Conservation (phyloP, 2,329 filamentous ascomycete genomes). For the Talaromyces atroroseus region DNA sequence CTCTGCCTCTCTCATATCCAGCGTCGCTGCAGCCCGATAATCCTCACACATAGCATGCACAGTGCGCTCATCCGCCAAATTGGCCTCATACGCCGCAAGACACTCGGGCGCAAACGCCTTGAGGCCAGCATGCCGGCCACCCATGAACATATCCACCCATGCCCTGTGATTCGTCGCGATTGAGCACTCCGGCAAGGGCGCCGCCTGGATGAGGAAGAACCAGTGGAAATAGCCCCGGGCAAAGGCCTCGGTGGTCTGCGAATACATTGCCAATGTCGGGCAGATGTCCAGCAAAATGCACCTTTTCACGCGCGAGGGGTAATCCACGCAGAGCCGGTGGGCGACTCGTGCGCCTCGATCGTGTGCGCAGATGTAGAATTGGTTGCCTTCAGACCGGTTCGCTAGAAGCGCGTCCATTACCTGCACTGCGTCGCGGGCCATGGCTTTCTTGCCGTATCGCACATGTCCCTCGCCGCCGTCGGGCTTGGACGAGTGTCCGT, state of each 20-base stretch:
- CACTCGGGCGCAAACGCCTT: constrained; percentile 30
- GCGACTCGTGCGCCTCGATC: constrained; percentile 54
- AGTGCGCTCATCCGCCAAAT: constrained; percentile 36
- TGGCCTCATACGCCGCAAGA: constrained; percentile 39
- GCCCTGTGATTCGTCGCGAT: constrained; percentile 35
- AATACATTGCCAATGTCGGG: constrained; percentile 53
- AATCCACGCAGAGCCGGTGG: constrained; percentile 50
- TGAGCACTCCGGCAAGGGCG: constrained; percentile 48
- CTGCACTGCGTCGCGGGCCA: constrained; percentile 44
- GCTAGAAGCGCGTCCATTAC: constrained; percentile 36
- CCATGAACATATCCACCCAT: constrained; percentile 42
- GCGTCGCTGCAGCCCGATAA: constrained; percentile 49
- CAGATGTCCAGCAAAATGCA: constrained; percentile 50
- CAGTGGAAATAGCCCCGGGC: constrained; percentile 54
- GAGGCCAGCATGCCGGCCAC: constrained; percentile 28
- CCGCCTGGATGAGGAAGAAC: constrained; percentile 53
- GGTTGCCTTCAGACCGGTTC: constrained; percentile 16
- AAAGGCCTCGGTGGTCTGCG: constrained; percentile 38
- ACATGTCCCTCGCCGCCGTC: constrained; percentile 17
- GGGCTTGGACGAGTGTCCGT: constrained; percentile 48
- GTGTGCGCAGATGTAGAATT: constrained; percentile 50
- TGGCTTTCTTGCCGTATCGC: constrained; percentile 45
- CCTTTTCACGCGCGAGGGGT: constrained; percentile 36
- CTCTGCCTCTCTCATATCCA: constrained; percentile 50
- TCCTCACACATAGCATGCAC: constrained; percentile 52